Evolutionary conservation across 805 yeast genomes (phyloP), one percentile per base, ranked within the genome.

Genomic region (Ogataea nonfermentans): DNA sequence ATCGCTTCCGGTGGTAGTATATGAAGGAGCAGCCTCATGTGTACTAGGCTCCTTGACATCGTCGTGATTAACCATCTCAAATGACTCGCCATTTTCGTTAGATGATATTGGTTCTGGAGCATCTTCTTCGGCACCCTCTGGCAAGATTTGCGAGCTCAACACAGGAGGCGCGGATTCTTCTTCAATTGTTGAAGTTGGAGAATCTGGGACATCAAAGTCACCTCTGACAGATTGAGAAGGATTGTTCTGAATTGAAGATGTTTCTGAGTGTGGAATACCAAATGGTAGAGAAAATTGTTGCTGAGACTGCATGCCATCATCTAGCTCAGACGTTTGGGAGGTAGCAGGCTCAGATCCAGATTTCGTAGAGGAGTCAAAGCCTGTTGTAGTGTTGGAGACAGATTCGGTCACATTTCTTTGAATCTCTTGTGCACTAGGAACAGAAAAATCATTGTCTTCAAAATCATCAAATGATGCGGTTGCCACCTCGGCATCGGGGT

Each of bases 201-300:
- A 67, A 28, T 64, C 59, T 6, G 73, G 61, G 12, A 57, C 57
- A 43, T 76, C 79, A 11, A 70, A 61, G 46, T 81, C 96, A 47
- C 85, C 95, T 44, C 96, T 79, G 6, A 88, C 95, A 15, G 95
- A 85, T 62, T 79, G 77, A 0, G 97, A 90, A 2, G 97, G 88
- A 59, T 91, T 89, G 64, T 90, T 90, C 53, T 84, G 91, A 24
- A 89, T 95, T 30, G 95, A 85, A 0, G 96, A 88, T 0, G 96
- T 85, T 27, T 84, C 76, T 0, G 95, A 85, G 43, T 81, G 84
- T 2, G 95, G 85, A 52, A 93, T 70, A 25, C 63, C 65, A 56
- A 76, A 63, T 41, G 71, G 78, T 43, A 56, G 51, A 3, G 54
- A 46, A 38, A 57, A 57, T 32, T 47, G 58, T 35, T 50, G 58